phyloP scores from a whole-genome alignment of 371 early-diverging fungal genomes.

The Mortierella sp. region DNA sequence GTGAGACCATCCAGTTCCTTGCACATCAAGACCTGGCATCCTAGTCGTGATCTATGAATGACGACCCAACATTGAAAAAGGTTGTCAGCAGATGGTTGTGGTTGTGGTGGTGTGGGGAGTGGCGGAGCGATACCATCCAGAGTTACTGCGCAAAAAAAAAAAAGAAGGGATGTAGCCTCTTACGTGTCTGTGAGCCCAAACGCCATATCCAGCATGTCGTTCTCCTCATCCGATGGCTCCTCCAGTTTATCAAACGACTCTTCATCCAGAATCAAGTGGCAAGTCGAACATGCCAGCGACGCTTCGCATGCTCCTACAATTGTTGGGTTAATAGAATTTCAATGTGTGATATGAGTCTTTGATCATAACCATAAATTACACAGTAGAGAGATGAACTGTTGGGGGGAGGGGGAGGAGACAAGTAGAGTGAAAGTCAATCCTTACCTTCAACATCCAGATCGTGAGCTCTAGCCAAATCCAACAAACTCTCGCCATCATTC shows the following conservation, averaged over 20 bases:
- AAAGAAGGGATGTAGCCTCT: conserved; percentile 20
- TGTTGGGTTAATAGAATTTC: not conserved
- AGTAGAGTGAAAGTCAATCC: not conserved
- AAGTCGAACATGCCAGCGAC: conserved; percentile 95
- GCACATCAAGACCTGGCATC: conserved; percentile 94
- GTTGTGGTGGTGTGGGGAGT: no score
- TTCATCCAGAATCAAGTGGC: conserved; percentile 96
- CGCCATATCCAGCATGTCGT: conserved; percentile 99
- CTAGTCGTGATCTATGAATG: conserved; percentile 86
- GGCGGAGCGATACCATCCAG: no score
- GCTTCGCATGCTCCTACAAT: conserved; percentile 96
- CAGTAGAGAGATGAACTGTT: no score
- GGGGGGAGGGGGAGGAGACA: no score
- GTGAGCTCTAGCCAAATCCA: conserved; percentile 96
- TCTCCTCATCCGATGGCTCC: conserved; percentile 98
- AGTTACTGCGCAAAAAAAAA: not conserved
- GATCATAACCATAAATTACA: no score
- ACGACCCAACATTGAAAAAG: not conserved
- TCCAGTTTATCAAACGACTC: conserved; percentile 87
- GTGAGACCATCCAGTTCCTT: conserved; percentile 89
- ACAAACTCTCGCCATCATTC: conserved; percentile 86
- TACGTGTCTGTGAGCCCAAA: conserved; percentile 97
- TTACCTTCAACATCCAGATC: conserved; percentile 96
- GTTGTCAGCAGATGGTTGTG: no score
- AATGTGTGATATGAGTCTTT: no score